Percentiles rank a stretch among this genome's conserved stretches.
Conservation (phyloP, 2,329 filamentous ascomycete genomes). For the Aspergillus tanneri region DNA sequence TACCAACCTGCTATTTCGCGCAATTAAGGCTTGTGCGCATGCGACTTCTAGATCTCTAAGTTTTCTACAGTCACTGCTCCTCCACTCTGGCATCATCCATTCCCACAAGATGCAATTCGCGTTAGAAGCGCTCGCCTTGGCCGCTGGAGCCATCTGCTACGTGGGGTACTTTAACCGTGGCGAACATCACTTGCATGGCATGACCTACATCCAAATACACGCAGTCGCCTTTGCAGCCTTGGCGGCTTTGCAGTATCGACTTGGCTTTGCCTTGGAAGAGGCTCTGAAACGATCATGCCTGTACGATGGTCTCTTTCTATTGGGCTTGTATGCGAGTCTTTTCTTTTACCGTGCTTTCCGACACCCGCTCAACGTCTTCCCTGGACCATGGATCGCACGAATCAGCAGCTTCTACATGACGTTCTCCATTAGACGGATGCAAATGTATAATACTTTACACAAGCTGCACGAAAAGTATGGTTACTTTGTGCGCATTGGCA, state of each 20-base stretch:
- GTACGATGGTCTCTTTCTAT: conserved; percentile 1
- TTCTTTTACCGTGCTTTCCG: conserved; percentile 12
- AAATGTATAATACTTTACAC: neutral
- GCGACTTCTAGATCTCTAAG: no score
- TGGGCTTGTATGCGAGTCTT: conserved; percentile 9
- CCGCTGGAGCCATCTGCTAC: neutral
- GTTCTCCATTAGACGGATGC: neutral
- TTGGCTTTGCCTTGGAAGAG: neutral
- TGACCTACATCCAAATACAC: conserved; percentile 12
- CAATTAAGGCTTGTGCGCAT: no score
- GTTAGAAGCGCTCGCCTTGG: no score
- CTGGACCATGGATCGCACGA: conserved; percentile 32
- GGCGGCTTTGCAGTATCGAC: neutral
- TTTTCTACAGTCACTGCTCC: no score
- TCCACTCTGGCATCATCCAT: no score
- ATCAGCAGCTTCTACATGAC: conserved; percentile 29
- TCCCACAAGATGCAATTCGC: no score
- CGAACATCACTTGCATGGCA: conserved; percentile 20
- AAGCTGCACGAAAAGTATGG: conserved; percentile 37
- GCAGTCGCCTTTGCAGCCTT: neutral
- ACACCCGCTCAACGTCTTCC: conserved; percentile 15
- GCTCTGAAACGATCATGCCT: neutral
- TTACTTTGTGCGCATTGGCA: conserved; percentile 35
- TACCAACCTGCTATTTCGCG: no score
- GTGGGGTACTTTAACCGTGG: conserved; percentile 18